Percentiles rank a stretch among this genome's conserved stretches.
These are phyloP conservation scores for Cercophora scortea DNA, from an alignment of 495 filamentous ascomycete genomes.

Conservation along the genomic window DNA sequence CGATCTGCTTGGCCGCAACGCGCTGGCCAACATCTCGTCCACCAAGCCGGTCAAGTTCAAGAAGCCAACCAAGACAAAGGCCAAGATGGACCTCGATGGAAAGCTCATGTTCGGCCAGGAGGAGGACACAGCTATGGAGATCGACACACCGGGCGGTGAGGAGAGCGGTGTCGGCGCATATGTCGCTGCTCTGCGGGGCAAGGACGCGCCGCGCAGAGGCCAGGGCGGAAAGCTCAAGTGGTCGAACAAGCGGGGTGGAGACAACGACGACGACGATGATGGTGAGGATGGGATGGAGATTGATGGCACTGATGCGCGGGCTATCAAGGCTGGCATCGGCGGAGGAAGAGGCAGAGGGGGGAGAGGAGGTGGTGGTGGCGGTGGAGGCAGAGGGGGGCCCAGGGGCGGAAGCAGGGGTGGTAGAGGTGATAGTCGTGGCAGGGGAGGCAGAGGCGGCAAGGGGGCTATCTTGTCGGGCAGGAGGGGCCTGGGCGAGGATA, in stretches of 20 bases:
- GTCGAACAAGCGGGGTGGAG: constrained; percentile 51
- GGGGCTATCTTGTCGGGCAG: constrained; percentile 7
- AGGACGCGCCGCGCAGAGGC: constrained; percentile 73
- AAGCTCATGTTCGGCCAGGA: constrained; percentile 71
- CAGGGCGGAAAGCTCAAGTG: constrained; percentile 85
- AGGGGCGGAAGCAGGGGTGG: constrained; percentile 7
- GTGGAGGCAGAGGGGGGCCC: constrained; percentile 11
- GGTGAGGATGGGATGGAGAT: constrained; percentile 53
- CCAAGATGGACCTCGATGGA: constrained; percentile 75
- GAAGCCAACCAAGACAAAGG: constrained; percentile 48
- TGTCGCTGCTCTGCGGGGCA: constrained; percentile 79
- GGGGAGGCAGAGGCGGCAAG: constrained; percentile 12
- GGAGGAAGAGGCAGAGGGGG: constrained; percentile 14
- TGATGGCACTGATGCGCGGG: constrained; percentile 31
- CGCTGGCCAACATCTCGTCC: constrained; percentile 86
- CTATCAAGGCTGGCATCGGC: constrained; percentile 34
- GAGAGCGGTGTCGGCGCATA: constrained; percentile 80
- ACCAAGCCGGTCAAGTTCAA: constrained; percentile 65
- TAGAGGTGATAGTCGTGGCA: constrained; percentile 2
- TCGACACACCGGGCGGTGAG: constrained; percentile 42
- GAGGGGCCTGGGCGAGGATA: constrained; percentile 14
- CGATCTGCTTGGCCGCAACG: constrained; percentile 80
- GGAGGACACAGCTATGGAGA: constrained; percentile 51
- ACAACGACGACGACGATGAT: constrained; percentile 58
- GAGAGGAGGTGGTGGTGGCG: constrained; percentile 22